phyloP scores from a whole-genome alignment of 2,329 filamentous ascomycete species.

The Ambrosiella beaveri region DNA sequence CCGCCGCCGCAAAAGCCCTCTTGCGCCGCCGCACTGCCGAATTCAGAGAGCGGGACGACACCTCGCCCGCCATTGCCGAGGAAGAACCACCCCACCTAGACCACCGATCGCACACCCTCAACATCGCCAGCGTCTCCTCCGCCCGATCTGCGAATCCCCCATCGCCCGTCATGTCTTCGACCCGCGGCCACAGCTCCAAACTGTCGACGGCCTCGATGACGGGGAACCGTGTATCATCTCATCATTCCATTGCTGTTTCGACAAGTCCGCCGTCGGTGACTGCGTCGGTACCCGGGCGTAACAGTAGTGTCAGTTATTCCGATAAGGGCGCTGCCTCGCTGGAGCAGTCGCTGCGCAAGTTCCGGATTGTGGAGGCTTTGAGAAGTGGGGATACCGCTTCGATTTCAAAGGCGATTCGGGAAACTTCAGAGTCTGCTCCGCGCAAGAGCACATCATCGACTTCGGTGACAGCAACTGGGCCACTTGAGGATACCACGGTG shows the following conservation, averaged over 20 bases:
- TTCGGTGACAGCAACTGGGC: slow-evolving; percentile 24
- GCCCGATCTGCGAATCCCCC: slow-evolving; percentile 1
- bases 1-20: slow-evolving; percentile 10
- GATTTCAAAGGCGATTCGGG: slow-evolving; percentile 71
- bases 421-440: slow-evolving; percentile 36
- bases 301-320: slow-evolving; percentile 14
- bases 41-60: slow-evolving; percentile 6
- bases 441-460: slow-evolving; percentile 41
- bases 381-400: slow-evolving; percentile 78
- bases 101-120: slow-evolving; percentile 4
- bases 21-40: slow-evolving; percentile 7
- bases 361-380: slow-evolving; percentile 83
- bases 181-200: slow-evolving; percentile 29
- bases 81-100: slow-evolving; percentile 7
- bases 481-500: slow-evolving; percentile 68
- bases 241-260: slow-evolving; percentile 18
- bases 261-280: slow-evolving; percentile 20
- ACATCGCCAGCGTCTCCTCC: slow-evolving; percentile 3
- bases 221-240: slow-evolving; percentile 26
- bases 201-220: slow-evolving; percentile 27
- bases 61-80: slow-evolving; percentile 2
- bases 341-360: slow-evolving; percentile 87
- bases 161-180: slow-evolving; percentile 9
- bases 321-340: slow-evolving; percentile 40
- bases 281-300: slow-evolving; percentile 14